Conservation (phyloP, 2,329 filamentous ascomycete genomes). For the Blumeriella jaapii region DNA sequence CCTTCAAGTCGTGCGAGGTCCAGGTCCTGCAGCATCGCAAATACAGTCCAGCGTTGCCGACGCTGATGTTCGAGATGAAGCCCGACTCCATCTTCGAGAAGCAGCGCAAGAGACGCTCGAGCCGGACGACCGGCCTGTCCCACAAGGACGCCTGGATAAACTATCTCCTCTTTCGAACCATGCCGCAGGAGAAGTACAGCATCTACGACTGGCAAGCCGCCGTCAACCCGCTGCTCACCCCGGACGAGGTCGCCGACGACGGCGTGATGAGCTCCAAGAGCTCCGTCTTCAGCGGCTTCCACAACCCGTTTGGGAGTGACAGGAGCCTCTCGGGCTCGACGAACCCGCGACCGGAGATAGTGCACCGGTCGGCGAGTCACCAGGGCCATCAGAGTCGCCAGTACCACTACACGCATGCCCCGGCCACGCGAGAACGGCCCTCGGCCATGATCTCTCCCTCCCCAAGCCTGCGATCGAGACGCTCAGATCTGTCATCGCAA, state of each 20-base stretch:
- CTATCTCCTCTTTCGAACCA: slow-evolving; percentile 45
- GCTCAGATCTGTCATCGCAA: slow-evolving; percentile 45
- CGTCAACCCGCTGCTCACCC: slow-evolving; percentile 29
- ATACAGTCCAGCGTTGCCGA: slow-evolving; percentile 46
- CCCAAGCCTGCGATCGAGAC: slow-evolving; percentile 48
- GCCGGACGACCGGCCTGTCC: slow-evolving; percentile 44
- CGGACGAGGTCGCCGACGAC: slow-evolving; percentile 16
- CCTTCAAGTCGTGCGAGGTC: slow-evolving; percentile 29
- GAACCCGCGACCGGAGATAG: slow-evolving; percentile 27
- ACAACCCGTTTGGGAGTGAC: slow-evolving; percentile 24
- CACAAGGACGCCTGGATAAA: slow-evolving; percentile 24
- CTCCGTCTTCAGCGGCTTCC: slow-evolving; percentile 22
- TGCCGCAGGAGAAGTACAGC: slow-evolving; percentile 39
- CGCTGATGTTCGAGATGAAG: slow-evolving; percentile 43
- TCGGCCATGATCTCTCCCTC: slow-evolving; percentile 45
- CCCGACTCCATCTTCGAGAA: slow-evolving; percentile 43
- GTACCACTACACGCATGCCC: slow-evolving; percentile 24
- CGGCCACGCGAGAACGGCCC: slow-evolving; percentile 29
- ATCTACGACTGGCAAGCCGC: slow-evolving; percentile 47
- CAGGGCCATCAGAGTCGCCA: too few relatives aligned
- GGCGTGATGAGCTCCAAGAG: slow-evolving; percentile 19
- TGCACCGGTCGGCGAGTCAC: slow-evolving; percentile 36
- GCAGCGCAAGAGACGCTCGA: slow-evolving; percentile 52
- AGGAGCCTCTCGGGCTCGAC: slow-evolving; percentile 12
- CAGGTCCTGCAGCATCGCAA: slow-evolving; percentile 50